Percentiles rank a stretch among this genome's conserved stretches.
Conservation (phyloP, 1,284 basidiomycete genomes). For the Coniferiporia sulphurascens region DNA sequence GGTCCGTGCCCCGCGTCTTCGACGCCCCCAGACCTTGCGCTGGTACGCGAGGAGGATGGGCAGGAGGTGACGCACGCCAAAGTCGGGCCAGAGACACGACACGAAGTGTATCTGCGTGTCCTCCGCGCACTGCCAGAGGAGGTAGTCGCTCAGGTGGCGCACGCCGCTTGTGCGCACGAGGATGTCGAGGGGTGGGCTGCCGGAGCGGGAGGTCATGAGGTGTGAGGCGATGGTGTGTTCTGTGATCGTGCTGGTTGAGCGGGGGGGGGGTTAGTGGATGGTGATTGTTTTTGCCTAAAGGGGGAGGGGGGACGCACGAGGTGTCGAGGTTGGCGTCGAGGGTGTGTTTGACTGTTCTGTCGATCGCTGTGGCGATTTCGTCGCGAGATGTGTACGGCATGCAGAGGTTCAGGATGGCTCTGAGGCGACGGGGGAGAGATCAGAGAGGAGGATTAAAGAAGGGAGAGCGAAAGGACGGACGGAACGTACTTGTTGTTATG, state of each 20-base stretch:
- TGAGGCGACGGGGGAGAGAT: conserved; percentile 28
- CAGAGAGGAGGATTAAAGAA: background rate
- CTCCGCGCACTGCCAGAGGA: conserved; percentile 91
- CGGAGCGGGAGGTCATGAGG: conserved; percentile 60
- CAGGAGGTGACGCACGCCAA: conserved; percentile 82
- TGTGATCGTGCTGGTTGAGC: conserved; percentile 47
- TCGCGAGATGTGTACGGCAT: conserved; percentile 93
- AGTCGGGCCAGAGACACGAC: conserved; percentile 92
- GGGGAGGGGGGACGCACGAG: conserved; percentile 21
- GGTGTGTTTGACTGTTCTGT: conserved; percentile 49
- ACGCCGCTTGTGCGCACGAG: conserved; percentile 92
- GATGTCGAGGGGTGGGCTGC: conserved; percentile 84
- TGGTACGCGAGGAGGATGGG: conserved; percentile 87
- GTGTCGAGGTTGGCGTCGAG: conserved; percentile 35
- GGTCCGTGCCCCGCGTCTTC: background rate
- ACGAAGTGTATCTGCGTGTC: conserved; percentile 90
- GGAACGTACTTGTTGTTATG: conserved; percentile 61
- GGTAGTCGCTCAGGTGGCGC: conserved; percentile 84
- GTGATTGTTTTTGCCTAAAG: background rate
- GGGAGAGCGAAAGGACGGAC: conserved; percentile 2
- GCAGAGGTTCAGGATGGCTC: conserved; percentile 90
- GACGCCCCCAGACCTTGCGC: conserved; percentile 55
- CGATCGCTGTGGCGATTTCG: conserved; percentile 82
- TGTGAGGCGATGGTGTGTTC: conserved; percentile 61
- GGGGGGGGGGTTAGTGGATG: background rate